These are phyloP conservation scores for Colletotrichum sp. DNA, from an alignment of 2,329 filamentous ascomycete species.

Conservation along the genomic window DNA sequence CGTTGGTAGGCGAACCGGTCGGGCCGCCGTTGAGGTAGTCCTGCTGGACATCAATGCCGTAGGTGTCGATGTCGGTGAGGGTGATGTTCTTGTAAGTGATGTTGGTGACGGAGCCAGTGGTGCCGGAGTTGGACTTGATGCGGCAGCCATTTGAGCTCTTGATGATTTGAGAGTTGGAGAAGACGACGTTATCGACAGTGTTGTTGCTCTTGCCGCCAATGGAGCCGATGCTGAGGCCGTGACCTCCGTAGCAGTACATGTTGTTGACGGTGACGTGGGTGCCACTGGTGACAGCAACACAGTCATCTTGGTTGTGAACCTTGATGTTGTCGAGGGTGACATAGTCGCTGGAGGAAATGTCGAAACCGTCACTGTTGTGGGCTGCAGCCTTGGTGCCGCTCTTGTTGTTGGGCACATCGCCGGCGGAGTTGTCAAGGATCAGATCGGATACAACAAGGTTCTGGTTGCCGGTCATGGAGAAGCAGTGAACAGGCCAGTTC, in stretches of 20 bases:
- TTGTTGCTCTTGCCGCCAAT: conserved; percentile 44
- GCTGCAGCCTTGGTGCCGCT: conserved; percentile 23
- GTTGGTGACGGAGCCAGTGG: conserved; percentile 42
- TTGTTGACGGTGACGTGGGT: conserved; percentile 42
- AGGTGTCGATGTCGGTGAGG: conserved; percentile 4
- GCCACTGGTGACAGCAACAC: conserved; percentile 48
- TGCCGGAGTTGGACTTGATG: conserved; percentile 49
- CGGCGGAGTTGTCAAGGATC: conserved; percentile 12
- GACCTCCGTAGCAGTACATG: conserved; percentile 49
- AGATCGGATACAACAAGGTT: not conserved
- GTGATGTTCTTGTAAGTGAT: conserved; percentile 42
- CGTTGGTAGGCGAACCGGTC: conserved; percentile 12
- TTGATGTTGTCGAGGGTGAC: conserved; percentile 39
- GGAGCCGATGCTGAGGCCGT: conserved; percentile 52
- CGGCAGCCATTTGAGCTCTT: conserved; percentile 48
- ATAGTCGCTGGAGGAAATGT: conserved; percentile 40
- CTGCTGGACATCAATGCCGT: conserved; percentile 20
- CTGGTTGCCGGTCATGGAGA: conserved; percentile 11
- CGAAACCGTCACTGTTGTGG: conserved; percentile 50
- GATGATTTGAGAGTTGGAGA: conserved; percentile 43
- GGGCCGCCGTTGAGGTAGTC: conserved; percentile 21
- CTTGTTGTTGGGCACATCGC: conserved; percentile 8
- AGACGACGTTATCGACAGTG: conserved; percentile 45
- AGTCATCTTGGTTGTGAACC: conserved; percentile 48
- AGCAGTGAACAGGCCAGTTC: conserved; percentile 22